Percentiles rank a stretch among this genome's conserved stretches.
phyloP scores from a whole-genome alignment of 805 yeast genomes.

The Sugiyamaella boreocaroliniensis region DNA sequence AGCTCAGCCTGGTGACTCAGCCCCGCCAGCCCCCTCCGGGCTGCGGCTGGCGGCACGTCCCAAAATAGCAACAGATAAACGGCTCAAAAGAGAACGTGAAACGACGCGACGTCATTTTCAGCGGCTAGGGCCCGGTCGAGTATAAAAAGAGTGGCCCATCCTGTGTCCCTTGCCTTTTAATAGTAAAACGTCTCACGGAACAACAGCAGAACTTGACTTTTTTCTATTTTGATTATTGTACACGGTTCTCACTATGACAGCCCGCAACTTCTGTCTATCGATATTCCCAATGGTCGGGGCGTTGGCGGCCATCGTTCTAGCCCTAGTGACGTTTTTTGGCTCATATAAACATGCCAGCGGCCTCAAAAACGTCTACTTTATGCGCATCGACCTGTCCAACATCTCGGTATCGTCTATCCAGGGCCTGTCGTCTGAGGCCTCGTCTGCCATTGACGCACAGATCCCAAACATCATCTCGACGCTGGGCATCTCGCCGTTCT shows the following conservation, averaged over 20 bases:
- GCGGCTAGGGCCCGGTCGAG: neutral
- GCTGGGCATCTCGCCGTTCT: constrained; percentile 41
- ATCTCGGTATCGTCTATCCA: constrained; percentile 23
- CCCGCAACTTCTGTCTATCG: constrained; percentile 26
- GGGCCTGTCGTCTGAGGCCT: constrained; percentile 14
- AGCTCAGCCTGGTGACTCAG: neutral
- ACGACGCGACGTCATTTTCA: neutral
- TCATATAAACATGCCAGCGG: constrained; percentile 39
- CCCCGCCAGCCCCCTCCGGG: neutral
- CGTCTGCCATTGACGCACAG: constrained; percentile 11
- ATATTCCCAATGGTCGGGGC: constrained; percentile 30
- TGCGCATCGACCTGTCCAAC: constrained; percentile 41
- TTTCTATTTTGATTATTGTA: too few relatives aligned
- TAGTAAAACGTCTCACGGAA: neutral
- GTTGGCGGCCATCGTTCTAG: constrained; percentile 40
- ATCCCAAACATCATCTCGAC: constrained; percentile 15
- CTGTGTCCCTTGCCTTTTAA: neutral
- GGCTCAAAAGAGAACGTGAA: neutral
- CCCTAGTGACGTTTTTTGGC: constrained; percentile 48
- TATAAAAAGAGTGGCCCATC: neutral
- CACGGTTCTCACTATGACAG: neutral
- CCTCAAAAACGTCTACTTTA: constrained; percentile 40
- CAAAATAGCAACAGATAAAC: neutral
- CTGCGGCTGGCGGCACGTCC: too few relatives aligned
- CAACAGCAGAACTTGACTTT: too few relatives aligned